Evolutionary conservation across 257 asterid genomes (phyloP).

Genomic region (Penstemon newberryi): DNA sequence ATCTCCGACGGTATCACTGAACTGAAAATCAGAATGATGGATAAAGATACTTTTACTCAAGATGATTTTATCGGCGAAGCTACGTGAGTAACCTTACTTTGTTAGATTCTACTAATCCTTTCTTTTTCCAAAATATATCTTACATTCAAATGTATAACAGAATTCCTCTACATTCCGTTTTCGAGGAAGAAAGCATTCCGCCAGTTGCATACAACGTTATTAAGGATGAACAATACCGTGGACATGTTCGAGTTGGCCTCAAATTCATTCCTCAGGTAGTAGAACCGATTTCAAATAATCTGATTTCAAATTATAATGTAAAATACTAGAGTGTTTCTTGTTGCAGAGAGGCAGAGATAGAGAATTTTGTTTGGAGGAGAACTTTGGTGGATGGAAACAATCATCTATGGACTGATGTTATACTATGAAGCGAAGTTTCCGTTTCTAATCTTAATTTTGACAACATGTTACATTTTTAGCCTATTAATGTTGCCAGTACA

Average conservation of each 20-base stretch:
- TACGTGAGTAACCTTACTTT: constrained; percentile 45
- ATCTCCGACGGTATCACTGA: constrained; percentile 49
- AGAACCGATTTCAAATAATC: too few relatives aligned
- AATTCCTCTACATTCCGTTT: constrained; percentile 49
- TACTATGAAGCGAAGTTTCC: constrained; percentile 8
- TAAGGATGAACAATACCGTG: constrained; percentile 62
- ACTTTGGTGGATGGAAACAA: constrained; percentile 53
- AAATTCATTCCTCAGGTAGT: constrained; percentile 57
- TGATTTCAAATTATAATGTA: too few relatives aligned
- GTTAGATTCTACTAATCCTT: neutral
- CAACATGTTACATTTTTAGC: neutral
- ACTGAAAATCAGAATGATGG: constrained; percentile 64
- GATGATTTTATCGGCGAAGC: constrained; percentile 83
- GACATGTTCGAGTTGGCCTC: constrained; percentile 79
- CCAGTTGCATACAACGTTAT: constrained; percentile 55
- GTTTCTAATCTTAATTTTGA: constrained; percentile 1
- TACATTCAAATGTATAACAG: constrained; percentile 29
- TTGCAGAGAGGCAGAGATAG: constrained; percentile 37
- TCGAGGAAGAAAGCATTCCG: constrained; percentile 45
- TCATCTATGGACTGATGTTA: constrained; percentile 38
- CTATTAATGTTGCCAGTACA: neutral
- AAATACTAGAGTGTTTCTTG: neutral
- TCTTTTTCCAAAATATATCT: neutral
- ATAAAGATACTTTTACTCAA: constrained; percentile 50
- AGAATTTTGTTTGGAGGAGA: constrained; percentile 31